Base-by-base conservation (phyloP, 2,329 filamentous ascomycete genomes). In the Ascochyta clinopodiicola region DNA sequence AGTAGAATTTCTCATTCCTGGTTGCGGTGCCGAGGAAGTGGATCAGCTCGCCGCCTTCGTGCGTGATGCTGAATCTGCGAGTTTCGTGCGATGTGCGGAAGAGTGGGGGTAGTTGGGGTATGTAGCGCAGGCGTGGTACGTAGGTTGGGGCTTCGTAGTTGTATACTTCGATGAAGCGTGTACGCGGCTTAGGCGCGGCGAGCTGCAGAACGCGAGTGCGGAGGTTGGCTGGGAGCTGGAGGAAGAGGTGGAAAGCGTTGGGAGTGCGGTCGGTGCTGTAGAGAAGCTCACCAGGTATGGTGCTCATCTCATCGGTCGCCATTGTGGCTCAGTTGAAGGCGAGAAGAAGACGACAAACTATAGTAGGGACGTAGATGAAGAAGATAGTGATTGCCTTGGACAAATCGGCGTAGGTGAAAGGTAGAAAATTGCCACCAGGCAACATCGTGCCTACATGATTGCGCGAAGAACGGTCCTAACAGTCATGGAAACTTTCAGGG, bases 151-250 rank as follows among this genome's bases (percentile, higher is more conserved):
- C 49, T 59, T 22, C 2, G 49, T 29, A 25, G 49, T 59, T 60
- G 27, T 29, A 59, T 25, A 64, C 29, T 31, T 66, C 60, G 9
- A 64, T 24, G 44, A 59, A 62, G 34, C 55, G 60, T 19, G 57
- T 57, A 8, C 59, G 57, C 12, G 60, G 57, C 4, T 25, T 5
- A 2, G 60, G 57, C 4, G 22, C 21, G 10, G 57, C 61, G 35
- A 39, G 12, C 3, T 13, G 15, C 5, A 39, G 9, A 2, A 45
- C 34, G 27, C 25, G 48, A 22, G 27, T 27, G n/a, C 35, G 42
- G 19, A 51, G 34, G 27, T 39, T 25, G 27, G 10, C 19, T 19
- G 48, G 48, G 6, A 45, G 42, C n/a, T 27, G 13, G 1, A 19
- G 31, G 19, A 51, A 51, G 15, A n/a, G 7, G 2, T 32, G 27